A percentile compares a stretch with the other conserved stretches of the same genome.
Conservation (phyloP, 805 yeast species). For the Saturnispora silvae region DNA sequence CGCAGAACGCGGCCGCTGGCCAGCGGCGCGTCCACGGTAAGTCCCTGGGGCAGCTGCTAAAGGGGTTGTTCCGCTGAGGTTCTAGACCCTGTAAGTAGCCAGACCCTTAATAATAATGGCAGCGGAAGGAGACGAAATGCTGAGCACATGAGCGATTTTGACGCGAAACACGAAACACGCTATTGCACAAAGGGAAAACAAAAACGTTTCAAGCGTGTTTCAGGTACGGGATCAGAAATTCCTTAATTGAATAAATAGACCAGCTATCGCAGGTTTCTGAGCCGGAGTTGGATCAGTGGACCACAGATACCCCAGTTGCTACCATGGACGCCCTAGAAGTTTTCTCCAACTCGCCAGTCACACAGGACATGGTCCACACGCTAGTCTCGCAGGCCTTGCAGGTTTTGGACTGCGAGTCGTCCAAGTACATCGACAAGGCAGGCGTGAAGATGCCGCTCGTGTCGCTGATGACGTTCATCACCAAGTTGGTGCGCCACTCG, state of each 20-base stretch:
- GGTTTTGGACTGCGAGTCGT: conserved; percentile 50
- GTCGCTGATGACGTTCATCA: conserved; percentile 64
- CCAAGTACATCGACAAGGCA: conserved; percentile 26
- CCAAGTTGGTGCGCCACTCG: conserved; percentile 60
- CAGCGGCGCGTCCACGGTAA: no score
- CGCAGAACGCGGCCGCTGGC: no score
- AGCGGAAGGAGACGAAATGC: no score
- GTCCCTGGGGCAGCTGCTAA: no score
- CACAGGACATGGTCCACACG: conserved; percentile 65
- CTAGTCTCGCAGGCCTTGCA: conserved; percentile 56
- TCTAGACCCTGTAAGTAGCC: no score
- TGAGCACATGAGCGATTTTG: no score
- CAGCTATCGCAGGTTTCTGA: not conserved
- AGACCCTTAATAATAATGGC: no score
- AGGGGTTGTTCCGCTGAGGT: no score
- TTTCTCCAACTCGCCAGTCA: conserved; percentile 54
- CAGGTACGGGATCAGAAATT: conserved; percentile 2
- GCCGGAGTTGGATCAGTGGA: no score
- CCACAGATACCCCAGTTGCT: no score
- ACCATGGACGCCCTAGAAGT: conserved; percentile 48
- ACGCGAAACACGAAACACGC: conserved; percentile 4
- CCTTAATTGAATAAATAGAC: not conserved
- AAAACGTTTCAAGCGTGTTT: conserved; percentile 9
- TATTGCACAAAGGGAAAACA: conserved; percentile 5
- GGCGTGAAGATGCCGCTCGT: conserved; percentile 40